A percentile compares a stretch with the other conserved stretches of the same genome.
Evolutionary conservation across 2,329 filamentous ascomycete genomes (phyloP).

Genomic region (Xylariales sp.): DNA sequence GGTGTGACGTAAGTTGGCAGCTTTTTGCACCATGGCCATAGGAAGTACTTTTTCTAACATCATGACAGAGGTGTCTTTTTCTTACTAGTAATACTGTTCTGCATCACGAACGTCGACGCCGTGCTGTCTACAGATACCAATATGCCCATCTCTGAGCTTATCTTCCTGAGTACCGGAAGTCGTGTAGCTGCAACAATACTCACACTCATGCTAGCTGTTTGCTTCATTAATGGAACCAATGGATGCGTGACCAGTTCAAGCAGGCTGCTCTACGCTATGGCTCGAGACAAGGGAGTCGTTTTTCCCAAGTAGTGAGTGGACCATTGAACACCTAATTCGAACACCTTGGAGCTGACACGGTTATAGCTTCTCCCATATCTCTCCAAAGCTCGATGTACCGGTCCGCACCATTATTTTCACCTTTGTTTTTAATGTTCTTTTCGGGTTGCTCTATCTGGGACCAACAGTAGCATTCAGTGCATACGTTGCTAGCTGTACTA

Average conservation of each 20-base stretch:
- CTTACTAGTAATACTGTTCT: constrained; percentile 37
- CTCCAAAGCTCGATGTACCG: constrained; percentile 34
- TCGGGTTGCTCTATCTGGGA: constrained; percentile 41
- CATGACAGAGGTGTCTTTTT: constrained; percentile 27
- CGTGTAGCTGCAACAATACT: constrained; percentile 34
- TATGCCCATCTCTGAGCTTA: constrained; percentile 41
- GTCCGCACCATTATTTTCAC: constrained; percentile 33
- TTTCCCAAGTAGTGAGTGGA: constrained; percentile 25
- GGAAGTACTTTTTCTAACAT: constrained; percentile 1
- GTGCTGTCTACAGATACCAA: constrained; percentile 32
- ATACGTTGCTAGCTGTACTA: constrained; percentile 38
- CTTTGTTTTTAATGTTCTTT: constrained; percentile 38
- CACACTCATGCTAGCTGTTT: constrained; percentile 34
- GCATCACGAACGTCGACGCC: constrained; percentile 29
- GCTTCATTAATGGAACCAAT: constrained; percentile 42
- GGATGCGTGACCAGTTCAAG: constrained; percentile 38
- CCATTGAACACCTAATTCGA: too few species aligned
- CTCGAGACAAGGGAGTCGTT: constrained; percentile 35
- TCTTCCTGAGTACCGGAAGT: constrained; percentile 35
- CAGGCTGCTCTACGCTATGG: constrained; percentile 39
- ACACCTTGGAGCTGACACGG: neutral
- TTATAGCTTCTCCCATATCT: constrained; percentile 27
- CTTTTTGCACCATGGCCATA: neutral
- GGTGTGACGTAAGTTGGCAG: constrained; percentile 32
- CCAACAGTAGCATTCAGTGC: constrained; percentile 42